Evolutionary conservation across 345 rosid species (phyloP).

Genomic region (Murraya koenigii): DNA sequence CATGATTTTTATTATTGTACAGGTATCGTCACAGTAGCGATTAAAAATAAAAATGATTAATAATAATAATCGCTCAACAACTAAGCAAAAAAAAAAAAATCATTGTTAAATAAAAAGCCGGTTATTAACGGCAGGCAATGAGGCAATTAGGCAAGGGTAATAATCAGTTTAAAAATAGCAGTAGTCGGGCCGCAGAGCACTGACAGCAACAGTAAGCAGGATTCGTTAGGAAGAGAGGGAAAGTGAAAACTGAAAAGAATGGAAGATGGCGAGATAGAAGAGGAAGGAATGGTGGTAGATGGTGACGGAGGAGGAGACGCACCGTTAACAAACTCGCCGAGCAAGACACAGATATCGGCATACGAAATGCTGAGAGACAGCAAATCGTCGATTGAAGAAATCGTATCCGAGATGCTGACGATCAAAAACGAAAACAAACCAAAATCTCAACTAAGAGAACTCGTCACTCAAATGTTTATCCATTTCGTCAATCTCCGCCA

Average conservation of each 20-base stretch:
- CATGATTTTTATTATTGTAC: too few relatives aligned
- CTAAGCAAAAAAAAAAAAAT: too few relatives aligned
- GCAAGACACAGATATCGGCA: constrained; percentile 44
- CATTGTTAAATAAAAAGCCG: too few relatives aligned
- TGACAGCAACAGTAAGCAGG: neutral
- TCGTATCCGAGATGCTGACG: constrained; percentile 62
- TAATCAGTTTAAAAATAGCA: too few relatives aligned
- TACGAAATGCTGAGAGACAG: constrained; percentile 62
- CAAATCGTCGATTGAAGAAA: constrained; percentile 74
- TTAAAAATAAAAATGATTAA: too few relatives aligned
- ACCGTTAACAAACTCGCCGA: constrained; percentile 20
- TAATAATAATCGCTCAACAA: too few relatives aligned
- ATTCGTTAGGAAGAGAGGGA: neutral
- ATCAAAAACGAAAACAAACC: constrained; percentile 50
- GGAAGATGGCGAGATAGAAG: constrained; percentile 98
- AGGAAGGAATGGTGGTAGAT: constrained; percentile 59
- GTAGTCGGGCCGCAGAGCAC: too few relatives aligned
- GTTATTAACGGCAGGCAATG: too few relatives aligned
- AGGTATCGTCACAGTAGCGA: too few relatives aligned
- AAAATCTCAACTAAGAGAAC: constrained; percentile 67
- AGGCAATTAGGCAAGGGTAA: too few relatives aligned
- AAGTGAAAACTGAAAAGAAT: constrained; percentile 22
- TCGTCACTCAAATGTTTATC: constrained; percentile 80
- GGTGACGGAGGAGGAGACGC: constrained; percentile 27
- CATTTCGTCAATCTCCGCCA: constrained; percentile 83